Evolutionary conservation across 495 filamentous ascomycete species (phyloP), one percentile per base, ranked within the genome.

Genomic region (Penicillium tannophilum): DNA sequence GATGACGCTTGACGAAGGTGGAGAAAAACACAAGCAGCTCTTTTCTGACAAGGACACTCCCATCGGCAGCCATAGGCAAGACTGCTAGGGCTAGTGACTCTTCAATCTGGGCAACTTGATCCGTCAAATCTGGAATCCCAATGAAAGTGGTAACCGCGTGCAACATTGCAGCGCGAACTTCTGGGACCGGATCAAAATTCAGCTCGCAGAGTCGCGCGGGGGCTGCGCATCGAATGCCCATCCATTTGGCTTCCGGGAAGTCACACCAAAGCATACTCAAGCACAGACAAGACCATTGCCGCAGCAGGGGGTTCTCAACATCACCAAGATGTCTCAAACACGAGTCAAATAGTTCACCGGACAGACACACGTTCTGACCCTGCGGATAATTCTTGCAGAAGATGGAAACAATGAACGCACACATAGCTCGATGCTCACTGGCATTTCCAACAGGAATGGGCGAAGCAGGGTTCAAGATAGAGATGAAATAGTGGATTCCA

Each of bases 371-470:
- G 39, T 88, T 86, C 70, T 97, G 92, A 3, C 92, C 94, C 68
- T 93, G 91, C 41, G 84, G 87, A 68, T 93, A 97, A 36, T 88
- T 90, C 63, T 93, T 93, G 82, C 94, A 99, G 59, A 99, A 91
- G 79, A 97, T 96, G 14, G 94, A 89, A 36, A 98, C 82, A 55
- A 99, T 95, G 66, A 99, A 99, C 5, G 94, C 94, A 67, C 93
- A 98, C 94, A 99, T 99, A 20, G 95, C 93, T 67, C 93, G 90
- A 73, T 99, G 95, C 71, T 97, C 93, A 59, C 90, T 90, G 46
- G 86, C 86, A 67, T 97, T 94, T 14, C 82, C 82, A 23, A 93
- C 88, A 1, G 91, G 90, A 28, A 97, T 86, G n/a, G 82, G 86
- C 36, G 91, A 89, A 12, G 82, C 81, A 1, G 92, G 91, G 62